Percentiles rank a stretch among this genome's conserved stretches.
phyloP scores from a whole-genome alignment of 2,329 filamentous ascomycete genomes.

The Apiospora sp. region DNA sequence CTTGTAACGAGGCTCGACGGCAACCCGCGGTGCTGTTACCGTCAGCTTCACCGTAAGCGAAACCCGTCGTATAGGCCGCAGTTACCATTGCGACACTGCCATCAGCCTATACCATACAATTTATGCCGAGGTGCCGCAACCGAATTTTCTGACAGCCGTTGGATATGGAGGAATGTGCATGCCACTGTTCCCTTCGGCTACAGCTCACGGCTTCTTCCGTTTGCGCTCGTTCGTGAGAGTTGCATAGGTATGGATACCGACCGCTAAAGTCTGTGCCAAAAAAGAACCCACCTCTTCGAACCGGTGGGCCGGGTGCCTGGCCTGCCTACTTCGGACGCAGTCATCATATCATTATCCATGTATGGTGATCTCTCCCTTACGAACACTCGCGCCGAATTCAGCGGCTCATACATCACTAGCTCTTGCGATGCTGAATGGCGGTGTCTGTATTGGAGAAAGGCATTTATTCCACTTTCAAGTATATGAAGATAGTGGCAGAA shows the following conservation, averaged over 20 bases:
- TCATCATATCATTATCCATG: background rate
- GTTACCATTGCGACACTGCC: background rate
- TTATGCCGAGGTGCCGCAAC: background rate
- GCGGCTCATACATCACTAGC: background rate
- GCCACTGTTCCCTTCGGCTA: slow-evolving; percentile 4
- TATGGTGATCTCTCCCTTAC: background rate
- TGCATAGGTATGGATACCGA: background rate
- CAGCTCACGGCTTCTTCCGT: background rate
- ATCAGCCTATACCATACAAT: background rate
- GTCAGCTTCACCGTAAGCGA: background rate
- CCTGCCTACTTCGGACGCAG: background rate
- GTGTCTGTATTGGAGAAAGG: background rate
- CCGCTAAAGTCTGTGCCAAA: background rate
- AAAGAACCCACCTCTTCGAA: background rate
- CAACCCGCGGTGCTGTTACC: background rate
- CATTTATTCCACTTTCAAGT: background rate
- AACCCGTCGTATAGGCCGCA: background rate
- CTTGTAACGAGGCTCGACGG: background rate
- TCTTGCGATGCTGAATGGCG: background rate
- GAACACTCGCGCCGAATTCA: background rate
- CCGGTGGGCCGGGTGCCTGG: background rate
- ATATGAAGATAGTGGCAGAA: background rate
- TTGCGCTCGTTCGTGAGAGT: background rate
- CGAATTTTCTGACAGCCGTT: background rate
- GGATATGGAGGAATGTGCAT: slow-evolving; percentile 17